Evolutionary conservation across 805 yeast species (phyloP).

Genomic region (Saccharomycopsis babjevae): DNA sequence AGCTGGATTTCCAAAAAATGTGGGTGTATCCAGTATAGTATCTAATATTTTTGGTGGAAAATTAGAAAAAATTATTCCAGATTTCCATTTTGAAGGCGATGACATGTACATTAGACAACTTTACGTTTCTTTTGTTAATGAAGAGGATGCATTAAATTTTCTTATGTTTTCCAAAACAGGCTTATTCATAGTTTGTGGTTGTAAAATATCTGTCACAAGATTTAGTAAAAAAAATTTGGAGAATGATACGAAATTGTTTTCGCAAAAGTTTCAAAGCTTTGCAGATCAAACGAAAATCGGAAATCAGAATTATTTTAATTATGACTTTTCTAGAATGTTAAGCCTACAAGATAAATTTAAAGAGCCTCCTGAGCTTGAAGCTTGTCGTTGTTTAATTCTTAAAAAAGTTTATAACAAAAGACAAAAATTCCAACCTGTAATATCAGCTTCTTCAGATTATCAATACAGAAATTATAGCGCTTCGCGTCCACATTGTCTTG

Average conservation of each 20-base stretch:
- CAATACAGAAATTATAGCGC: conserved; percentile 1
- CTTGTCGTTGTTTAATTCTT: conserved; percentile 47
- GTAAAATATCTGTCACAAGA: conserved; percentile 25
- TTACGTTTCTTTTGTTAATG: conserved; percentile 40
- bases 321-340: background rate
- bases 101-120: conserved; percentile 22
- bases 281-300: conserved; percentile 28
- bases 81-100: conserved; percentile 6
- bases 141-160: conserved; percentile 46
- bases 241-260: background rate
- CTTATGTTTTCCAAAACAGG: conserved; percentile 41
- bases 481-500: conserved; percentile 22
- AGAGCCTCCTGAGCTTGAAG: conserved; percentile 20
- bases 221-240: conserved; percentile 20
- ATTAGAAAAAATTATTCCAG: conserved; percentile 37
- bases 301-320: background rate
- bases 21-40: conserved; percentile 41
- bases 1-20: conserved; percentile 30
- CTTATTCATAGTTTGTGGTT: conserved; percentile 50
- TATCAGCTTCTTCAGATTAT: conserved; percentile 1
- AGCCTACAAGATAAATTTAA: background rate
- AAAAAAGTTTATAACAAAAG: conserved; percentile 24
- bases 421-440: background rate
- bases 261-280: background rate
- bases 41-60: conserved; percentile 62